Evolutionary conservation across 2,329 filamentous ascomycete genomes (phyloP).

Genomic region (Ophiognomonia clavigignenti-juglandacearum): DNA sequence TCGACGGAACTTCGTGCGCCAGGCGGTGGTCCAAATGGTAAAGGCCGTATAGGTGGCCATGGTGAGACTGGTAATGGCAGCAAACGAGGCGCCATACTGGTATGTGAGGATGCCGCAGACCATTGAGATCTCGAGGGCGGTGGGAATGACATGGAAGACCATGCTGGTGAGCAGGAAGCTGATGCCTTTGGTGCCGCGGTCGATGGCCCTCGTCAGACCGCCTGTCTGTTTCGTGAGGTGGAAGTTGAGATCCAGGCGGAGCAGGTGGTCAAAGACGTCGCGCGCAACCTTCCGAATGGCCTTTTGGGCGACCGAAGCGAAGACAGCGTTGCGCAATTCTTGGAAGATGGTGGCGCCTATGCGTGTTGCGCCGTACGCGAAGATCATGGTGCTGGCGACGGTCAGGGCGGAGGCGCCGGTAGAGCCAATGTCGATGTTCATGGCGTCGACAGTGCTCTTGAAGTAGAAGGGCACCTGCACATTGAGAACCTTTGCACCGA

Average conservation of each 20-base stretch:
- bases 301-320: conserved; percentile 94
- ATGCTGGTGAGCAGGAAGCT: conserved; percentile 96
- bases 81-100: conserved; percentile 89
- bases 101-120: conserved; percentile 96
- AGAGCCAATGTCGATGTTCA: conserved; percentile 91
- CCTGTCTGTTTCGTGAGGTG: conserved; percentile 93
- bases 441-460: conserved; percentile 93
- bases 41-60: conserved; percentile 97
- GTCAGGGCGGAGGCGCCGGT: conserved; percentile 85
- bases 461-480: conserved; percentile 99
- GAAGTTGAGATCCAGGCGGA: conserved; percentile 87
- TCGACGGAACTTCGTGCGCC: conserved; percentile 93
- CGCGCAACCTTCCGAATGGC: conserved; percentile 86
- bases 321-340: conserved; percentile 91
- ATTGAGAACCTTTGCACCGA: conserved; percentile 92
- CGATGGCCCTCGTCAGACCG: conserved; percentile 87
- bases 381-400: conserved; percentile 85
- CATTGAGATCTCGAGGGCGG: conserved; percentile 86
- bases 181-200: conserved; percentile 96
- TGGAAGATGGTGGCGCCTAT: conserved; percentile 88
- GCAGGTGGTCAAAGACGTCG: conserved; percentile 87
- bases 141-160: conserved; percentile 96
- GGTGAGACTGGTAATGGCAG: conserved; percentile 80
- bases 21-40: conserved; percentile 92
- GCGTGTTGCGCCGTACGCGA: conserved; percentile 85